Evolutionary conservation across 2,329 filamentous ascomycete species (phyloP).

Genomic region (Aquanectria penicillioides): DNA sequence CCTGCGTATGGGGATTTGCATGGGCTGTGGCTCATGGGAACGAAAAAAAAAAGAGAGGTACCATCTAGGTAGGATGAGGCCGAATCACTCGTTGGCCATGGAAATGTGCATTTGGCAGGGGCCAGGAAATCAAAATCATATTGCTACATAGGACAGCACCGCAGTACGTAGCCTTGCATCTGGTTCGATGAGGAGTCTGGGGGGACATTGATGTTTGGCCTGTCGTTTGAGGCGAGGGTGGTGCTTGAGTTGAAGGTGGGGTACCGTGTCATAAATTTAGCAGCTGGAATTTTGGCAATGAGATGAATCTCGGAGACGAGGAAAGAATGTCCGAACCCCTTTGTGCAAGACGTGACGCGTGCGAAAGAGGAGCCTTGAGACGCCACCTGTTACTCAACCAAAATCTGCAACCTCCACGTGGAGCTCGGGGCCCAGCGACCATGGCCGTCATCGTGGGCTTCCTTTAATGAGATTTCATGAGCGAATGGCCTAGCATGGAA

Average conservation of each 20-base stretch:
- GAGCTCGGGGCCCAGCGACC: neutral
- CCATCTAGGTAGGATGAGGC: neutral
- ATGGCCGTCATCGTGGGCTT: conserved; percentile 22
- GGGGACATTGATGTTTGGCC: conserved; percentile 8
- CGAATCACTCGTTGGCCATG: neutral
- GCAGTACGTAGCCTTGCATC: conserved; percentile 5
- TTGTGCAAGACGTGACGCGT: neutral
- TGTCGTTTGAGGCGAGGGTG: neutral
- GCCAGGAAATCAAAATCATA: neutral
- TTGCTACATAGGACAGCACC: neutral
- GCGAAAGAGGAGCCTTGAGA: too few relatives aligned
- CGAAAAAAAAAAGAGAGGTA: neutral
- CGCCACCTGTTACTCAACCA: too few relatives aligned
- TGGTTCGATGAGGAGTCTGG: neutral
- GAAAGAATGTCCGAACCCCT: neutral
- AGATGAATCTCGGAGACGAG: neutral
- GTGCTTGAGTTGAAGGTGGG: neutral
- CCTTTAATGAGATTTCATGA: conserved; percentile 32
- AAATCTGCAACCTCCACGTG: neutral
- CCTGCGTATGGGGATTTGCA: neutral
- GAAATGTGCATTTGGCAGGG: conserved; percentile 9
- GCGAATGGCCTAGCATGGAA: conserved; percentile 33
- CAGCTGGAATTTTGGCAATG: neutral
- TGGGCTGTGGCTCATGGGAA: neutral
- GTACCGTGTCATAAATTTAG: too few relatives aligned